Percentiles rank a stretch among this genome's conserved stretches.
Conservation (phyloP, 495 filamentous ascomycete genomes). For the Ramalina intermedia region DNA sequence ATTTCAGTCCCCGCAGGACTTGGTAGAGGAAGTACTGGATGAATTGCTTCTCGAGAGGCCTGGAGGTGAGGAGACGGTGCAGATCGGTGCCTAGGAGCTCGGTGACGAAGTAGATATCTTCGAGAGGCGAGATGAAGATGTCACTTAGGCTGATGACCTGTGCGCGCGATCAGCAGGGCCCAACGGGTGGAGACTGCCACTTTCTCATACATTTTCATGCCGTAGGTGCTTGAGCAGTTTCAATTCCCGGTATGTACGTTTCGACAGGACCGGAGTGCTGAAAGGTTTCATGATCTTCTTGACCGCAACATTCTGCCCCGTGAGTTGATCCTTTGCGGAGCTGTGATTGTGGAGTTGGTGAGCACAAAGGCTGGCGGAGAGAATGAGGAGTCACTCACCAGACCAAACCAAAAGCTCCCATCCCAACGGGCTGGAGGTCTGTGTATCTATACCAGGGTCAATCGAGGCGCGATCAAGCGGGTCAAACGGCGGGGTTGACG, state of each 20-base stretch:
- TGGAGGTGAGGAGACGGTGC: conserved; percentile 84
- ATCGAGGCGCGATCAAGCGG: background rate
- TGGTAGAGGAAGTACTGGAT: conserved; percentile 99
- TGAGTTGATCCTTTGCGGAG: conserved; percentile 94
- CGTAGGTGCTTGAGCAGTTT: conserved; percentile 93
- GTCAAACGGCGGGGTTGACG: conserved; percentile 7
- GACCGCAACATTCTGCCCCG: conserved; percentile 84
- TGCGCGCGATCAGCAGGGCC: conserved; percentile 14
- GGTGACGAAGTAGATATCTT: conserved; percentile 98
- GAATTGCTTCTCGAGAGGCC: conserved; percentile 96
- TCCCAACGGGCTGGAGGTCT: conserved; percentile 93
- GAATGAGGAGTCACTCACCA: conserved; percentile 47
- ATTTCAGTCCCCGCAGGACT: conserved; percentile 95
- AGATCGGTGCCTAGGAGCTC: conserved; percentile 94
- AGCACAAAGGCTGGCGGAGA: conserved; percentile 9
- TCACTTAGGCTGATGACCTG: conserved; percentile 97
- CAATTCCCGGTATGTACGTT: conserved; percentile 92
- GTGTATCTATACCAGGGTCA: conserved; percentile 56
- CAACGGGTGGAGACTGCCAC: background rate
- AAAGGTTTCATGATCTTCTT: conserved; percentile 99
- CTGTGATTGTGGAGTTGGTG: conserved; percentile 29
- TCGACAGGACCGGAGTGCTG: conserved; percentile 92
- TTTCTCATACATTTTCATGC: conserved; percentile 73
- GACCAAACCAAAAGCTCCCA: conserved; percentile 96
- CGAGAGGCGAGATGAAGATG: conserved; percentile 97